Conservation (phyloP, 352 stramenopile species). For the Phytophthora idaei region DNA sequence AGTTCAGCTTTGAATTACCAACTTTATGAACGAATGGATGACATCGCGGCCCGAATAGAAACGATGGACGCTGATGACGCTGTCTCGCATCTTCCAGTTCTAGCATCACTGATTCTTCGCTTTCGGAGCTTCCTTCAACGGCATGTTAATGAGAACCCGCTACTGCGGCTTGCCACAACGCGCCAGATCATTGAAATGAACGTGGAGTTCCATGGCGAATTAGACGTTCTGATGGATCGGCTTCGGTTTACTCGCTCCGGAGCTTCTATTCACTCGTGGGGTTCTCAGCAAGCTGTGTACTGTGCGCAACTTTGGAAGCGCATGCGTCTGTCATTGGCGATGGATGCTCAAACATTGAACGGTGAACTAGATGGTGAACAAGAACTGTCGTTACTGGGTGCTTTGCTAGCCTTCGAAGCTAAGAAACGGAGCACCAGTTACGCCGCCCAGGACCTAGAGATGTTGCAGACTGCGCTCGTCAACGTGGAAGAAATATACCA, state of each 20-base stretch:
- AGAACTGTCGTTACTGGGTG: slow-evolving; percentile 20
- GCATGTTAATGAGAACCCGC: slow-evolving; percentile 29
- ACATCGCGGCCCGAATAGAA: slow-evolving; percentile 28
- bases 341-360: slow-evolving; percentile 22
- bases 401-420: slow-evolving; percentile 28
- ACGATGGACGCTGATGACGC: slow-evolving; percentile 8
- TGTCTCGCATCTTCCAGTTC: slow-evolving; percentile 3
- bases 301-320: slow-evolving; percentile 33
- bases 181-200: slow-evolving; percentile 29
- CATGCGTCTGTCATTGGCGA: slow-evolving; percentile 26
- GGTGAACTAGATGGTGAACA: slow-evolving; percentile 21
- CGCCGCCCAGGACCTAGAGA: slow-evolving; percentile 13
- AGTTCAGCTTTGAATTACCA: slow-evolving; percentile 34
- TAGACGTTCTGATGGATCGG: slow-evolving; percentile 30
- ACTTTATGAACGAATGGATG: slow-evolving; percentile 34
- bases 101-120: slow-evolving; percentile 26
- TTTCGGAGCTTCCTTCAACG: slow-evolving; percentile 35
- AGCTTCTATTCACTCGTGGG: slow-evolving; percentile 37
- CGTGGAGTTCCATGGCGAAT: slow-evolving; percentile 20
- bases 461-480: slow-evolving; percentile 21
- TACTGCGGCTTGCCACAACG: slow-evolving; percentile 33
- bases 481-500: slow-evolving; percentile 27
- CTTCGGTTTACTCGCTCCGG: slow-evolving; percentile 18
- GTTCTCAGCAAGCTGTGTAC: slow-evolving; percentile 14
- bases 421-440: slow-evolving; percentile 34